Conservation (phyloP, 176 grass and related monocot genomes). For the Musa acuminata region DNA sequence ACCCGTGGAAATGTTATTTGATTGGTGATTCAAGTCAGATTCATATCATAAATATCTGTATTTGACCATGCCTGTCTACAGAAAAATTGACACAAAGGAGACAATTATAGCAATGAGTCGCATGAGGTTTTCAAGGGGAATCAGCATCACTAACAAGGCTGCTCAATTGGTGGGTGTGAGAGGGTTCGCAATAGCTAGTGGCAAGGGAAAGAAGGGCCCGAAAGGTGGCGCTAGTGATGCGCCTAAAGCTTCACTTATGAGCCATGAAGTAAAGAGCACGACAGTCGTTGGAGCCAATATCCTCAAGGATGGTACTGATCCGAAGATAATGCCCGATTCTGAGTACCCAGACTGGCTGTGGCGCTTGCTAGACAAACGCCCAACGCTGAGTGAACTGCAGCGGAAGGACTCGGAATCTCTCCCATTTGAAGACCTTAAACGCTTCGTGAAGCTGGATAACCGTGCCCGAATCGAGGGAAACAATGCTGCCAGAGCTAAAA, state of each 20-base stretch:
- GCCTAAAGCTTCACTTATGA: constrained; percentile 47
- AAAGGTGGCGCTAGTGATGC: constrained; percentile 41
- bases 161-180: constrained; percentile 30
- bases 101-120: too few relatives aligned
- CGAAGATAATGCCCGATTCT: constrained; percentile 54
- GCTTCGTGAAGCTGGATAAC: constrained; percentile 75
- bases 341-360: constrained; percentile 80
- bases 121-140: too few relatives aligned
- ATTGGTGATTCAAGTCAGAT: too few relatives aligned
- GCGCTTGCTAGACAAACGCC: constrained; percentile 52
- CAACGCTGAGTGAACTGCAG: constrained; percentile 53
- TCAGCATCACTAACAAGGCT: constrained; percentile 17
- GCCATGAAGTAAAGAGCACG: too few relatives aligned
- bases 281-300: constrained; percentile 73
- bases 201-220: constrained; percentile 70
- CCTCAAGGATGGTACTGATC: constrained; percentile 77
- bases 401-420: constrained; percentile 65
- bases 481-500: constrained; percentile 65
- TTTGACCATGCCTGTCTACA: too few relatives aligned
- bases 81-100: too few relatives aligned
- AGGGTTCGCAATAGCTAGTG: constrained; percentile 41
- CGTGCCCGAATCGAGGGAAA: constrained; percentile 74
- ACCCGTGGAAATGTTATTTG: too few relatives aligned
- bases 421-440: constrained; percentile 61
- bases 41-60: too few relatives aligned